These are phyloP conservation scores for Quercus lobata DNA, from an alignment of 331 rosid genomes.

Conservation along the genomic window DNA sequence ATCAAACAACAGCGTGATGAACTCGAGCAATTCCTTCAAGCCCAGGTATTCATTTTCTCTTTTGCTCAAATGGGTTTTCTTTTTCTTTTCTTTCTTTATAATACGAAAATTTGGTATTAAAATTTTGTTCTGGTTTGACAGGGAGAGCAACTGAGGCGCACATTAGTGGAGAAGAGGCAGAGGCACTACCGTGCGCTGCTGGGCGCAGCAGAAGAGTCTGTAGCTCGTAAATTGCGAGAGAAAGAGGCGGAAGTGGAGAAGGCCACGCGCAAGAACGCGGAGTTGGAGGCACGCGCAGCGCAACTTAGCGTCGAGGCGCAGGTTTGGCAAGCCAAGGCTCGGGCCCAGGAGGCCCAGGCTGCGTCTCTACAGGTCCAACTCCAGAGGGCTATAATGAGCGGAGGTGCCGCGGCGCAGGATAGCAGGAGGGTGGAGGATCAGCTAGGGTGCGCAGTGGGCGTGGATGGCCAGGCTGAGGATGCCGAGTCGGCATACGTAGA, in stretches of 20 bases:
- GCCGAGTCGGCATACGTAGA: conserved; percentile 82
- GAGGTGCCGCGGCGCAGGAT: conserved; percentile 27
- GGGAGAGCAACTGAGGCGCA: conserved; percentile 68
- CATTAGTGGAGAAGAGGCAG: conserved; percentile 65
- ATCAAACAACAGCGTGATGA: conserved; percentile 66
- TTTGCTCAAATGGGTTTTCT: neutral
- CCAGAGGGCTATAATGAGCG: conserved; percentile 60
- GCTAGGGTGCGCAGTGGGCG: conserved; percentile 39
- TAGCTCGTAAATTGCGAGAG: conserved; percentile 50
- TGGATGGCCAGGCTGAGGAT: conserved; percentile 64
- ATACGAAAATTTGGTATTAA: neutral
- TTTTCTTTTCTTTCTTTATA: neutral
- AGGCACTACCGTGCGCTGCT: conserved; percentile 62
- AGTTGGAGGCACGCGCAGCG: conserved; percentile 85
- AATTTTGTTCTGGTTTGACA: neutral
- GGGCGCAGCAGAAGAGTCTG: conserved; percentile 56
- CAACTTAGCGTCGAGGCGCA: conserved; percentile 67
- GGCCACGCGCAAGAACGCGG: conserved; percentile 63
- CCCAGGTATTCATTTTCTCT: conserved; percentile 45
- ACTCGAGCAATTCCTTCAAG: conserved; percentile 55
- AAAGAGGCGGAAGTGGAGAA: conserved; percentile 66
- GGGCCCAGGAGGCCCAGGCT: conserved; percentile 69
- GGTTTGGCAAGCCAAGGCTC: conserved; percentile 80
- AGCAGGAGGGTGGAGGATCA: conserved; percentile 27
- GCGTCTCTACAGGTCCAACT: conserved; percentile 68